phyloP scores from a whole-genome alignment of 1,284 basidiomycete species.

The Microbotryum lychnidis-dioicae region DNA sequence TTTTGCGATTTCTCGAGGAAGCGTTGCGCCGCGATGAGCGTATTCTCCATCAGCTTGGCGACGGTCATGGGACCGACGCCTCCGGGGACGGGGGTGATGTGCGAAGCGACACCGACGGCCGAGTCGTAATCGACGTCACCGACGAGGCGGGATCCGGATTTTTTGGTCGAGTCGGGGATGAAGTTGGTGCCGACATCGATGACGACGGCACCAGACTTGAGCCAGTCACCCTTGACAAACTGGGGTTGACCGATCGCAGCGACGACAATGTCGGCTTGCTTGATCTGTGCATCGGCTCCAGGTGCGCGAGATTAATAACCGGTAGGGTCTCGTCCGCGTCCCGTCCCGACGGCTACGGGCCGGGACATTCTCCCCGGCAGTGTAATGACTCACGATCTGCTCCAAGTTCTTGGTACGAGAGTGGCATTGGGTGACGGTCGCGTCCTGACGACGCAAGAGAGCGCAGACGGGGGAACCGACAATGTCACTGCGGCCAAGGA shows the following conservation, averaged over 20 bases:
- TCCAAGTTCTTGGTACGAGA: slow-evolving; percentile 76
- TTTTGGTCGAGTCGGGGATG: slow-evolving; percentile 84
- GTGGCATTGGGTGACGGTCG: slow-evolving; percentile 97
- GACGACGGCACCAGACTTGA: slow-evolving; percentile 87
- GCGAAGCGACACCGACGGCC: slow-evolving; percentile 66
- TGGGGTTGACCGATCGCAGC: slow-evolving; percentile 88
- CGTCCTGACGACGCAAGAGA: slow-evolving; percentile 80
- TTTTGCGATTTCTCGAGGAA: slow-evolving; percentile 60
- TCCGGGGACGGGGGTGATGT: slow-evolving; percentile 95
- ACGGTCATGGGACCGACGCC: slow-evolving; percentile 99
- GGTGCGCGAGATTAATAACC: background rate
- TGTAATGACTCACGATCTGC: slow-evolving; percentile 52
- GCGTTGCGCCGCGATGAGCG: slow-evolving; percentile 73
- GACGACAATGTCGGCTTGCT: slow-evolving; percentile 82
- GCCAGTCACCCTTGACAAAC: slow-evolving; percentile 86
- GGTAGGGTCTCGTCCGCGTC: background rate
- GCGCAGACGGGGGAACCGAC: slow-evolving; percentile 92
- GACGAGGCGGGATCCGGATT: slow-evolving; percentile 89
- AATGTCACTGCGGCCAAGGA: slow-evolving; percentile 95
- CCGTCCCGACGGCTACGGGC: background rate
- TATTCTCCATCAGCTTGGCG: slow-evolving; percentile 96
- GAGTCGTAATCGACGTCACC: slow-evolving; percentile 87
- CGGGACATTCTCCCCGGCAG: slow-evolving; percentile 3
- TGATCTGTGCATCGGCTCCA: slow-evolving; percentile 49
- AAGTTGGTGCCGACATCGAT: slow-evolving; percentile 99